phyloP scores from a whole-genome alignment of 306 rosid genomes.

The Begonia peltatifolia region DNA sequence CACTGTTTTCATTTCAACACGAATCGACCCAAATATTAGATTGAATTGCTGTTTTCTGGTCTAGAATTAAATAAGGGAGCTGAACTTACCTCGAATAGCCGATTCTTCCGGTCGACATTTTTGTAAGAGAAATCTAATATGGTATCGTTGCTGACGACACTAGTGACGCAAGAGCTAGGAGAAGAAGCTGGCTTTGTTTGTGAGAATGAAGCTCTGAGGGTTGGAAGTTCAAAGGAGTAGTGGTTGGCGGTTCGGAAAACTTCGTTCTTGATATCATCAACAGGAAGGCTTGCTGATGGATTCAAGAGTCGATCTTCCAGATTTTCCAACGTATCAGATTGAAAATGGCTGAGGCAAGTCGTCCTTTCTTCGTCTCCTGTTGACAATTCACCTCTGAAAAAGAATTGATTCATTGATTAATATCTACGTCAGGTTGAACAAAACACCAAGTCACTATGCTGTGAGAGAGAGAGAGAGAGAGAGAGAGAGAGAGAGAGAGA shows the following conservation, averaged over 20 bases:
- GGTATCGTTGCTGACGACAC: conserved; percentile 18
- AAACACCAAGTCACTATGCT: no score
- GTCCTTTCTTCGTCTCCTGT: conserved; percentile 47
- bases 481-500: no score
- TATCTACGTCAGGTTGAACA: not conserved
- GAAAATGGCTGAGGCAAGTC: conserved; percentile 25
- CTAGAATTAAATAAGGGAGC: no score
- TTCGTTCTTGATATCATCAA: conserved; percentile 43
- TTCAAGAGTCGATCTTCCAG: conserved; percentile 46
- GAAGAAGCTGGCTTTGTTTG: conserved; percentile 46
- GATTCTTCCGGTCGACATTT: conserved; percentile 23
- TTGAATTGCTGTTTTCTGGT: no score
- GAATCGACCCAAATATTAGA: not conserved
- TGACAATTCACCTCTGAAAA: conserved; percentile 46
- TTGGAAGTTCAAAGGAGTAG: conserved; percentile 10
- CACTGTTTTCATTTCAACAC: conserved; percentile 25
- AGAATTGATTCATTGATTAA: not conserved
- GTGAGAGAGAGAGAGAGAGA: no score
- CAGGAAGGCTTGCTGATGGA: conserved; percentile 22
- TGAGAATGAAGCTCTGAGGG: conserved; percentile 23
- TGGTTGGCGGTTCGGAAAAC: not conserved
- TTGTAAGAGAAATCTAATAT: conserved; percentile 50
- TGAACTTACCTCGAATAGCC: conserved; percentile 33
- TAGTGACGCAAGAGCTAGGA: conserved; percentile 37
- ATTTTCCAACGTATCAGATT: conserved; percentile 43